phyloP scores from a whole-genome alignment of 768 basidiomycete genomes.

The Paxillus rubicundulus region DNA sequence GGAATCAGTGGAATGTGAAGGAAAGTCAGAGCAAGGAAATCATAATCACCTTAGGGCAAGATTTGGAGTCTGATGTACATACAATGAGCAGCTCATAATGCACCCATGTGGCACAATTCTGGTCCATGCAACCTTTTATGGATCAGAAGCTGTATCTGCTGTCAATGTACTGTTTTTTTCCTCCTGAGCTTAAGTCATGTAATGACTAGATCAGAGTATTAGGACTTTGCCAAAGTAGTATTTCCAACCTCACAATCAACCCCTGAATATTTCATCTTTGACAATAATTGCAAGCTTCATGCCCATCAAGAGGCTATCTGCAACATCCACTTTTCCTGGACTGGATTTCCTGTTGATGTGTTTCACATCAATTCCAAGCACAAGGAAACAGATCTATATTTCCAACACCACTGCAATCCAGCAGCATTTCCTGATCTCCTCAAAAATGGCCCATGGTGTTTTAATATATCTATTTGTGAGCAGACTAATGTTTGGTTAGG shows the following conservation, averaged over 20 bases:
- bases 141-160: conserved; percentile 21
- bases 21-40: conserved; percentile 13
- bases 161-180: conserved; percentile 11
- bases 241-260: conserved; percentile 8
- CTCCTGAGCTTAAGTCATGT: neutral
- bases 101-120: conserved; percentile 13
- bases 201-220: neutral
- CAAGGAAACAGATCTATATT: conserved; percentile 19
- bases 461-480: conserved; percentile 36
- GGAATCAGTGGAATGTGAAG: conserved; percentile 1
- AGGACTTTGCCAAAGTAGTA: conserved; percentile 11
- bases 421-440: conserved; percentile 22
- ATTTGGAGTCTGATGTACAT: conserved; percentile 23
- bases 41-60: conserved; percentile 6
- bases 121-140: conserved; percentile 23
- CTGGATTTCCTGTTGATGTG: conserved; percentile 18
- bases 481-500: conserved; percentile 36
- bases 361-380: conserved; percentile 24
- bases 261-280: conserved; percentile 16
- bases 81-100: conserved; percentile 30
- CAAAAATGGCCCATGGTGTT: conserved; percentile 22
- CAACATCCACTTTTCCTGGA: conserved; percentile 12
- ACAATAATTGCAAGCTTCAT: conserved; percentile 20
- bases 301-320: conserved; percentile 5
- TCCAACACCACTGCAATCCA: conserved; percentile 30